These are phyloP conservation scores for Annulohypoxylon bovei DNA, from an alignment of 495 filamentous ascomycete species.

Conservation along the genomic window DNA sequence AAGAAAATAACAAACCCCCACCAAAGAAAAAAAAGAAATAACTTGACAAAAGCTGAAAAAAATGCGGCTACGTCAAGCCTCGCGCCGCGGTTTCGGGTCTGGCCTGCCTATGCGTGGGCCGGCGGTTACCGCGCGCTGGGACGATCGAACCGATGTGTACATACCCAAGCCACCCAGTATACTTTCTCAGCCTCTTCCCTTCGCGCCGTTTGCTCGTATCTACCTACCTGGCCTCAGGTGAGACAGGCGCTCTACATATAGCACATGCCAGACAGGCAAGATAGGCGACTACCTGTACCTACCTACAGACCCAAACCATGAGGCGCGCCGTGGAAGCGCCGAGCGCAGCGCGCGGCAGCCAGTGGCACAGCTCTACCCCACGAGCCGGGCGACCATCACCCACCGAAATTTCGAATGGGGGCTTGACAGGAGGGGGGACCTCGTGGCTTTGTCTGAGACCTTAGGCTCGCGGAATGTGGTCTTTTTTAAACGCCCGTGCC, in stretches of 20 bases:
- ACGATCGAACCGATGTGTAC: neutral
- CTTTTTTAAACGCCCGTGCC: neutral
- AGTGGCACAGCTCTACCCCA: conserved; percentile 8
- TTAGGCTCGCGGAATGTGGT: neutral
- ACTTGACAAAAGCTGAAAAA: conserved; percentile 3
- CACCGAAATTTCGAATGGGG: neutral
- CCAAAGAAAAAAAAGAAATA: neutral
- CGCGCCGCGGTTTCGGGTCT: conserved; percentile 12
- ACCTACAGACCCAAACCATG: no score
- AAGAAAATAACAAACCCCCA: no score
- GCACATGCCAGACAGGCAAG: no score
- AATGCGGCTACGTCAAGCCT: conserved; percentile 24
- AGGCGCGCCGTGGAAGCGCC: conserved; percentile 33
- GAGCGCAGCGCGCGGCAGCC: conserved; percentile 5
- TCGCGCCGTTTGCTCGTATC: neutral
- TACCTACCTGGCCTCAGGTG: neutral
- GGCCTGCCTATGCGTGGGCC: neutral
- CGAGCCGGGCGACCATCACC: neutral
- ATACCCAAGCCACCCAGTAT: neutral
- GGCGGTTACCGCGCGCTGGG: neutral
- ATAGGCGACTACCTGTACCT: neutral
- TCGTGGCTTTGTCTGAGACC: conserved; percentile 21
- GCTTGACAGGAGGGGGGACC: conserved; percentile 1
- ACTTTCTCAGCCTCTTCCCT: neutral
- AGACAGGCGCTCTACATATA: no score